phyloP scores from a whole-genome alignment of 2,329 filamentous ascomycete genomes.

The Zelopaecilomyces penicillatus region DNA sequence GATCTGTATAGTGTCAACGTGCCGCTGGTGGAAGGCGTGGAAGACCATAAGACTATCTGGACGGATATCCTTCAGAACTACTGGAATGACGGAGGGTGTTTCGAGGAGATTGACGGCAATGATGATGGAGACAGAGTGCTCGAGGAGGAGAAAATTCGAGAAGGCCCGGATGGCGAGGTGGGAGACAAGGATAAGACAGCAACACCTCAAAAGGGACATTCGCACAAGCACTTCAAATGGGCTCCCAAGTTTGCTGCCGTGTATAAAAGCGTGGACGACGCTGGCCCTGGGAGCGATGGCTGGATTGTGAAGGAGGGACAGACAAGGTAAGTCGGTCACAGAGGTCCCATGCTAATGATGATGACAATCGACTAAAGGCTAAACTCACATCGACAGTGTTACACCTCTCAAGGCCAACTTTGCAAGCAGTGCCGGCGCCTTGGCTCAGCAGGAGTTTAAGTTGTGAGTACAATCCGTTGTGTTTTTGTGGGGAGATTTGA shows the following conservation, averaged over 20 bases:
- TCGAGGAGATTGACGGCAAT: constrained; percentile 66
- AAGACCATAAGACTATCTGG: constrained; percentile 64
- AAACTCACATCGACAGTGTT: constrained; percentile 46
- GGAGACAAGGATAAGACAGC: constrained; percentile 23
- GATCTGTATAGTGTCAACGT: constrained; percentile 92
- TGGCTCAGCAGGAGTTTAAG: constrained; percentile 64
- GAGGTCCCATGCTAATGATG: no score
- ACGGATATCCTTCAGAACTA: constrained; percentile 85
- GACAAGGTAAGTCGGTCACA: constrained; percentile 57
- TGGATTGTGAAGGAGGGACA: constrained; percentile 84
- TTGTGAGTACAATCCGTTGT: constrained; percentile 56
- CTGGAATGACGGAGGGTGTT: constrained; percentile 80
- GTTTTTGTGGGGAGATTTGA: constrained; percentile 15
- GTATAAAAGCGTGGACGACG: constrained; percentile 74
- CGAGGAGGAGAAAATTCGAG: constrained; percentile 66
- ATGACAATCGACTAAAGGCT: background rate
- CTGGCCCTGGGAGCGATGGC: constrained; percentile 76
- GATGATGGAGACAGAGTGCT: constrained; percentile 51
- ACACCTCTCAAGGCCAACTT: constrained; percentile 91
- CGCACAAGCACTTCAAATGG: constrained; percentile 92
- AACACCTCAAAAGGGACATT: constrained; percentile 38
- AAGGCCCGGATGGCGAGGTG: constrained; percentile 47
- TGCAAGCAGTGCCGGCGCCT: constrained; percentile 60
- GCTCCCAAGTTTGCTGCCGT: constrained; percentile 80
- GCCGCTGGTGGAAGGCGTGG: constrained; percentile 70